Evolutionary conservation across 1,284 basidiomycete species (phyloP).

Genomic region (Ceraceosorus guamensis): DNA sequence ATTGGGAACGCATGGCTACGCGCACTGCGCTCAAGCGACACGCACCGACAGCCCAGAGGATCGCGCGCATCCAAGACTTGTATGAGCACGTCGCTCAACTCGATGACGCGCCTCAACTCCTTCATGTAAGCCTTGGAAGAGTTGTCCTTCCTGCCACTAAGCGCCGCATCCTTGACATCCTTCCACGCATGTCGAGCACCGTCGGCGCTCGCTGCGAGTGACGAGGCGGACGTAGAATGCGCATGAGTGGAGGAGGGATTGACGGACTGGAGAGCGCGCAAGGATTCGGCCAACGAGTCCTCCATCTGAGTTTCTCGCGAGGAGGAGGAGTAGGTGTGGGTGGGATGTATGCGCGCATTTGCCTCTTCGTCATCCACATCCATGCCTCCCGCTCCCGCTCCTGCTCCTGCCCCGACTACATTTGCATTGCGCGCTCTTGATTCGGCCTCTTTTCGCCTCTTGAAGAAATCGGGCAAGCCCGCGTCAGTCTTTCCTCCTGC

Average conservation of each 20-base stretch:
- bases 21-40: too few species aligned
- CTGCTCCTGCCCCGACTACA: neutral
- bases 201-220: neutral
- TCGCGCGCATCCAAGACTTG: conserved; percentile 46
- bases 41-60: conserved; percentile 54
- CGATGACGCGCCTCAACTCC: conserved; percentile 78
- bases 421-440: neutral
- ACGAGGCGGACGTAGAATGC: too few species aligned
- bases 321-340: neutral
- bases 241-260: neutral
- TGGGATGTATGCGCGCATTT: too few species aligned
- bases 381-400: neutral
- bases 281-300: neutral
- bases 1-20: too few species aligned
- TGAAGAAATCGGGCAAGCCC: neutral
- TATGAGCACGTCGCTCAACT: conserved; percentile 78
- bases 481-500: neutral
- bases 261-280: neutral
- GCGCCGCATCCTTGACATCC: conserved; percentile 4
- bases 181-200: neutral
- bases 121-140: conserved; percentile 49
- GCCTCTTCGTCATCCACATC: neutral
- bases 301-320: neutral
- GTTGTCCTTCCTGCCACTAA: conserved; percentile 33
- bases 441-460: neutral